A percentile compares a stretch with the other conserved stretches of the same genome.
These are phyloP conservation scores for Crucibulum laeve DNA, from an alignment of 768 basidiomycete species.

Conservation along the genomic window DNA sequence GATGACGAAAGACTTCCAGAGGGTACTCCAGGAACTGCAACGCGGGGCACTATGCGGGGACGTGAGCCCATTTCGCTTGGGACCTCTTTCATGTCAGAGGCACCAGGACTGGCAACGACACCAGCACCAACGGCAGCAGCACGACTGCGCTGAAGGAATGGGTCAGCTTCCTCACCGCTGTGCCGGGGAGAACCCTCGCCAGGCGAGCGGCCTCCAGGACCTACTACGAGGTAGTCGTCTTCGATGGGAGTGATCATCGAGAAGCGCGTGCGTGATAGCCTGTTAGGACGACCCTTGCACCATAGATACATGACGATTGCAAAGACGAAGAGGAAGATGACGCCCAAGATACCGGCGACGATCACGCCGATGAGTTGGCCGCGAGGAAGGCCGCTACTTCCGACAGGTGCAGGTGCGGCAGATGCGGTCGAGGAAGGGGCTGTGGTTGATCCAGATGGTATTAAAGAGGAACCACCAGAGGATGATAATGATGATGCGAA, in stretches of 20 bases:
- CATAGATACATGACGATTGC: constrained; percentile 42
- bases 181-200: constrained; percentile 69
- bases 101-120: constrained; percentile 7
- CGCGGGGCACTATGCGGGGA: constrained; percentile 22
- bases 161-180: constrained; percentile 67
- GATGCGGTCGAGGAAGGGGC: constrained; percentile 11
- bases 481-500: constrained; percentile 16
- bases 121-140: constrained; percentile 4
- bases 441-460: constrained; percentile 13
- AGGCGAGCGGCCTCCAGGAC: constrained; percentile 30
- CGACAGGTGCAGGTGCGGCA: constrained; percentile 4
- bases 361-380: constrained; percentile 52
- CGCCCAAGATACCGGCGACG: constrained; percentile 55
- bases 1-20: constrained; percentile 34
- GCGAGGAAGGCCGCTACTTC: constrained; percentile 22
- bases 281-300: constrained; percentile 42
- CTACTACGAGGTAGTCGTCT: constrained; percentile 34
- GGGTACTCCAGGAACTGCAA: constrained; percentile 36
- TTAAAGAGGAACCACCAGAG: constrained; percentile 8
- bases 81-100: constrained; percentile 5
- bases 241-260: constrained; percentile 28
- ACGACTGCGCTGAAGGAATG: constrained; percentile 45
- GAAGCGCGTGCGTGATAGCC: constrained; percentile 19
- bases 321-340: constrained; percentile 53
- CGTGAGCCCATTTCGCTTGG: constrained; percentile 18